phyloP scores from a whole-genome alignment of 495 filamentous ascomycete species.

The Neurospora sp. region DNA sequence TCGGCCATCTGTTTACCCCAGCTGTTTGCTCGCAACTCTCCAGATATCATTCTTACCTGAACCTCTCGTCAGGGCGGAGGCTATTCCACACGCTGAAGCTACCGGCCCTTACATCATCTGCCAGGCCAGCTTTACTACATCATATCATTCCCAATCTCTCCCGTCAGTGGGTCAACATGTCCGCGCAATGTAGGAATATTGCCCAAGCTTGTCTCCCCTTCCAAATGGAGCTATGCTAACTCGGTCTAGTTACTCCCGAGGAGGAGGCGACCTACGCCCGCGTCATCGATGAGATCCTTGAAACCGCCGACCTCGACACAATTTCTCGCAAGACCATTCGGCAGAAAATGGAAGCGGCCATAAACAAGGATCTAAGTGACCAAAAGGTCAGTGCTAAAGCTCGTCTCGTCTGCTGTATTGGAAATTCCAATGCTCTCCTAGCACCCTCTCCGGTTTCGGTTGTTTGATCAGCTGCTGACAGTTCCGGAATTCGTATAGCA shows the following conservation, averaged over 20 bases:
- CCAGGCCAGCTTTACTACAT: not conserved
- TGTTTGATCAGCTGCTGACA: conserved; percentile 2
- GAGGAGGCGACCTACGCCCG: conserved; percentile 58
- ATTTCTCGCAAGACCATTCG: conserved; percentile 90
- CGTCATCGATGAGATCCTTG: conserved; percentile 88
- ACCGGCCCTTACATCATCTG: not conserved
- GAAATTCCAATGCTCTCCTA: not conserved
- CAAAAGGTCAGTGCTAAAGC: conserved; percentile 58
- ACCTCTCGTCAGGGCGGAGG: not conserved
- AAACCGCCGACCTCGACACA: conserved; percentile 71
- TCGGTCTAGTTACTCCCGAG: conserved; percentile 51
- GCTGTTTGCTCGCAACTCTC: not conserved
- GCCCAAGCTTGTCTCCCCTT: not conserved
- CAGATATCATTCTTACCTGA: not conserved
- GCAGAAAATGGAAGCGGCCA: conserved; percentile 63
- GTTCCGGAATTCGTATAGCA: conserved; percentile 37
- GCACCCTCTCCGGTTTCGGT: not conserved
- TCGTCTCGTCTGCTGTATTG: not conserved
- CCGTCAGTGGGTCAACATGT: conserved; percentile 20
- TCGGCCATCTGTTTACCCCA: not conserved
- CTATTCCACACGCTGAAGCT: not conserved
- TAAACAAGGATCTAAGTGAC: conserved; percentile 67
- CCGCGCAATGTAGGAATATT: conserved; percentile 16
- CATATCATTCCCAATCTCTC: not conserved
- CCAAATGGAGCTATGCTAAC: conserved; percentile 3